Evolutionary conservation across 2,329 filamentous ascomycete genomes (phyloP), one percentile per base, ranked within the genome.

Genomic region (Colletotrichum zoysiae): DNA sequence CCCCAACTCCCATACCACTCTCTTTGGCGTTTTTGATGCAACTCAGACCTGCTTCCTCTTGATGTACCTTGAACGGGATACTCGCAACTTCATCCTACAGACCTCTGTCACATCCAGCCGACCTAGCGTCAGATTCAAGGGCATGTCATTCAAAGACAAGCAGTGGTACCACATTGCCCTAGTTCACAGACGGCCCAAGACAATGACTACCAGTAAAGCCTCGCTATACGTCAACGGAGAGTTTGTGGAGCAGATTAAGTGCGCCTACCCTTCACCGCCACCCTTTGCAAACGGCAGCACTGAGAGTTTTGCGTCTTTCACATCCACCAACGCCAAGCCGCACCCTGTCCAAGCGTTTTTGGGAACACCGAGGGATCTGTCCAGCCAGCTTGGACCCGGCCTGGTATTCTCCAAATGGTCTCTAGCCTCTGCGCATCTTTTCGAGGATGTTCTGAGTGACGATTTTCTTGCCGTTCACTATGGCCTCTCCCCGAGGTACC

Each of bases 141-240:
- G 92, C 2, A 89, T 91, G 14, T 85, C 87, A 0, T 98, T 99
- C 78, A 85, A 91, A 76, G 87, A 93, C 74, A 89, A 90, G 66
- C 87, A 85, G 76, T 99, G 96, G 96, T 99, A 99, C 81, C 96
- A 99, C 81, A 89, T 99, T 76, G 94, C 92, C 55, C 84, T 99
- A 73, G 93, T 96, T 33, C 96, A 99, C 81, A 91, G 92, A 61
- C 89, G 92, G 46, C 91, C 92, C 11, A 94, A 92, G 80, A 90
- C 93, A 0, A 91, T 93, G 79, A 88, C 89, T 12, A 88, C 92
- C 3, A 93, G 93, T 77, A 94, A 94, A 77, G 95, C 95, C 23
- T 93, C 93, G 16, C 87, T 99, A 16, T 98, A 95, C 78, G 90
- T 99, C 74, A 90, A 99, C 80, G 96, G 96, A 64, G 94, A 98